Base-by-base conservation (phyloP, 202 grass and related monocot genomes). In the Zizania palustris region DNA sequence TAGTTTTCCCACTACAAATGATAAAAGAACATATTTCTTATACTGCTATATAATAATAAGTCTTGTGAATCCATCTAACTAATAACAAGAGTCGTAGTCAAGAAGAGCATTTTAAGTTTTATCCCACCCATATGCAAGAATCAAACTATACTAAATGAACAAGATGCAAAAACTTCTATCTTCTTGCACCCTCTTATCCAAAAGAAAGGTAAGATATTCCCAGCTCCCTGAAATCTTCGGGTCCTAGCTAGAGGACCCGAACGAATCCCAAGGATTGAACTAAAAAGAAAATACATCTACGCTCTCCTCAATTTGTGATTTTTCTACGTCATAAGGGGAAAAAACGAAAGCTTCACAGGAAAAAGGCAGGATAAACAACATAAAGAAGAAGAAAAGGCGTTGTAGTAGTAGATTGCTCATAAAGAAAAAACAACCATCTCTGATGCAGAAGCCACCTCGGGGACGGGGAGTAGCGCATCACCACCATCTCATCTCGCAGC, bases 401-500 rank as follows among this genome's bases (percentile, higher is more conserved):
- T 16, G 50, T 54, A 6, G 50, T 54, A 49, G 11, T 19, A 19
- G 48, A 45, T 28, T 28, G 28, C 15, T 42, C n/a, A 15, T 50
- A 60, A 68, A 38, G 0, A 46, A 60, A 33, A 4, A 71, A 35
- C 0, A 28, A 28, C 28, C n/a, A 79, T 87, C n/a, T 78, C 48
- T 34, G 74, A 63, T 78, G 54, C 46, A 78, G 37, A 53, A 56
- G 39, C n/a, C 55, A 79, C 85, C 85, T 83, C 69, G 9, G 74
- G 28, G 28, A 28, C 69, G 9, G 74, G 62, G 69, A 61, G 80
- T 72, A 61, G 68, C 54, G 62, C 67, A 43, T 20, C 44, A 68
- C 14, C 67, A 87, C 45, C 80, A 87, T 83, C 74, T 63, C 80
- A 73, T 83, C 62, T 74, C 85, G 68, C 62, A 63, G 85, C 74